Conservation (phyloP, 495 filamentous ascomycete genomes). For the Hypoxylon lienhwacheense region DNA sequence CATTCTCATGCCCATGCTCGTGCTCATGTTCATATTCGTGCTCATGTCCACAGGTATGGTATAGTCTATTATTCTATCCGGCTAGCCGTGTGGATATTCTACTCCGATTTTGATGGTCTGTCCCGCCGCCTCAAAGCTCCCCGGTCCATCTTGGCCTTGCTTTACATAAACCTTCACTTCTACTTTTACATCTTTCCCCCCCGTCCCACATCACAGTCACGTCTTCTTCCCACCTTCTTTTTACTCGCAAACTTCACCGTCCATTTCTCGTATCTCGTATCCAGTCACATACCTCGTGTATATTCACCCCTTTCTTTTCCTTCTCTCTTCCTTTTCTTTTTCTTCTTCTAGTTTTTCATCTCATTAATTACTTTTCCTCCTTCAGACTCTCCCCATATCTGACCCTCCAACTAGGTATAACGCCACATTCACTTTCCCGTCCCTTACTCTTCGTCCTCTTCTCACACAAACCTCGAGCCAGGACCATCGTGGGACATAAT, state of each 20-base stretch:
- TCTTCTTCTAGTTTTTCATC: background rate
- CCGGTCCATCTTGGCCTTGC: constrained; percentile 37
- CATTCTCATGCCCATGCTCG: too few species aligned
- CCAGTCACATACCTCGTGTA: constrained; percentile 5
- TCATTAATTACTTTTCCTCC: background rate
- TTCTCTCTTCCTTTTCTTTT: constrained; percentile 2
- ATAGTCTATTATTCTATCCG: constrained; percentile 21
- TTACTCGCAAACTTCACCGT: constrained; percentile 19
- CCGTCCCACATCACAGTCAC: constrained; percentile 42
- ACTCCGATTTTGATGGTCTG: constrained; percentile 40
- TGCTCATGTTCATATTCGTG: too few species aligned
- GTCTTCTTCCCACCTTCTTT: constrained; percentile 37
- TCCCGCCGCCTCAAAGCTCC: constrained; percentile 43
- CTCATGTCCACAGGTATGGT: too few species aligned
- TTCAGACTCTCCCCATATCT: constrained; percentile 1
- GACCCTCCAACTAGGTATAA: constrained; percentile 5
- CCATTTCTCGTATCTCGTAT: constrained; percentile 13
- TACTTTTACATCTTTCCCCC: constrained; percentile 33
- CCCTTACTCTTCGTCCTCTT: constrained; percentile 6
- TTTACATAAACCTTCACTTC: constrained; percentile 42
- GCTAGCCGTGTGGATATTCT: constrained; percentile 38
- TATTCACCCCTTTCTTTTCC: constrained; percentile 12
- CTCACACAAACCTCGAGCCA: constrained; percentile 12
- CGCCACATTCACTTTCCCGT: constrained; percentile 9
- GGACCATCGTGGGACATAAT: constrained; percentile 32